Evolutionary conservation across 2,329 filamentous ascomycete species (phyloP).

Genomic region (Beauveria sp.): DNA sequence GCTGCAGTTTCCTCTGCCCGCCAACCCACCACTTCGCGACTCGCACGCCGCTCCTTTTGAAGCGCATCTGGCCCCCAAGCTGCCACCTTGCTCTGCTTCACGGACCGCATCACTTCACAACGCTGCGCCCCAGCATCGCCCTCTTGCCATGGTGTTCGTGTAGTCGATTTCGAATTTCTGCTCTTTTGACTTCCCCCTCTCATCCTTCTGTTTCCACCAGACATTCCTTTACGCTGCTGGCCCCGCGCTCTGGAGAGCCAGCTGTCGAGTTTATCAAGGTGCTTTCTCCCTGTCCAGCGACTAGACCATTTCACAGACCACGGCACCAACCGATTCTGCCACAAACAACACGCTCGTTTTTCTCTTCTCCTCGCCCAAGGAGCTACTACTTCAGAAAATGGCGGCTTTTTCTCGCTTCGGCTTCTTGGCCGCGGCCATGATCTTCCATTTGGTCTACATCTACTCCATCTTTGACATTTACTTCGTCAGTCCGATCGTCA

Average conservation of each 20-base stretch:
- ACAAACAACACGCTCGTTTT: neutral
- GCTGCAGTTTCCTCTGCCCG: neutral
- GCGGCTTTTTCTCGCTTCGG: conserved; percentile 57
- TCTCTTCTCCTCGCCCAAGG: neutral
- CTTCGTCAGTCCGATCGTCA: conserved; percentile 94
- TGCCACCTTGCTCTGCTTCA: neutral
- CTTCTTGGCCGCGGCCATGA: conserved; percentile 80
- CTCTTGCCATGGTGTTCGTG: neutral
- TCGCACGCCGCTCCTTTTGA: neutral
- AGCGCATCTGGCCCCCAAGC: neutral
- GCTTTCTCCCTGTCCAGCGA: neutral
- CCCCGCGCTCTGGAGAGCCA: neutral
- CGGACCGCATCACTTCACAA: neutral
- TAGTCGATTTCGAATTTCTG: neutral
- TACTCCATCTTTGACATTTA: conserved; percentile 98
- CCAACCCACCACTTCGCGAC: neutral
- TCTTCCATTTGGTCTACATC: conserved; percentile 91
- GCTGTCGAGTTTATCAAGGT: conserved; percentile 12
- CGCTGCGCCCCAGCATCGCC: neutral
- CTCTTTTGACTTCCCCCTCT: neutral
- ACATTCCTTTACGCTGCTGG: neutral
- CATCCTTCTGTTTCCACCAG: neutral
- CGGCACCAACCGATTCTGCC: neutral
- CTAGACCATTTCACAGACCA: neutral
- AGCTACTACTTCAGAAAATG: conserved; percentile 31